These are phyloP conservation scores for Acacia confusa DNA, from an alignment of 306 rosid species.

Conservation along the genomic window DNA sequence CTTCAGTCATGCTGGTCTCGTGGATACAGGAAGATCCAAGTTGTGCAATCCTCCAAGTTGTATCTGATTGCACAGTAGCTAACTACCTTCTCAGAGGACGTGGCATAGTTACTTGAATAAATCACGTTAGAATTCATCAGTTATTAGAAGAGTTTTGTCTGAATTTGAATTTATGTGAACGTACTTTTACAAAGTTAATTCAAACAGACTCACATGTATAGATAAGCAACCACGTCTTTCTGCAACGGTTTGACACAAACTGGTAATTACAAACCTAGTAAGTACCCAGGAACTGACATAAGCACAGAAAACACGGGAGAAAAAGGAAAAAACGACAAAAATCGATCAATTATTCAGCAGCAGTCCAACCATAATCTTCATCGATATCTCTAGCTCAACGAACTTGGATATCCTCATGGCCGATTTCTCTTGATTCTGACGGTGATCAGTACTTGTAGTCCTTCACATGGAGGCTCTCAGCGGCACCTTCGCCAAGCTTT, in stretches of 20 bases:
- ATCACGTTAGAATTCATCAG: too few relatives aligned
- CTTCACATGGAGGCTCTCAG: constrained; percentile 24
- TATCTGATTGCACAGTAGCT: too few relatives aligned
- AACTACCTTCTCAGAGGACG: too few relatives aligned
- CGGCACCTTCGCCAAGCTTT: constrained; percentile 8
- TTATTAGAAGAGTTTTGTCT: too few relatives aligned
- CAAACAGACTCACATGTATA: background rate
- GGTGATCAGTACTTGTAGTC: constrained; percentile 14
- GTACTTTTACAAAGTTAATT: too few relatives aligned
- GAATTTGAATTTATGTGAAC: too few relatives aligned
- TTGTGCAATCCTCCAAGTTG: too few relatives aligned
- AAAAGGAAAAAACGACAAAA: background rate
- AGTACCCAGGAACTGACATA: background rate
- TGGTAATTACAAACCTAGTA: background rate
- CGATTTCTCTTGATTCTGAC: background rate
- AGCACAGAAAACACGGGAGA: background rate
- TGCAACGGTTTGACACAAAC: background rate
- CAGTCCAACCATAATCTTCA: background rate
- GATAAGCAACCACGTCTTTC: background rate
- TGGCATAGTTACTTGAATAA: too few relatives aligned
- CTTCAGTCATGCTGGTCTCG: too few relatives aligned
- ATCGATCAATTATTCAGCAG: background rate
- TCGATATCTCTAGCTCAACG: background rate
- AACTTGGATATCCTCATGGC: background rate
- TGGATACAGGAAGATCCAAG: too few relatives aligned